Base-by-base conservation (phyloP, 345 rosid genomes). In the Aurinia saxatilis region DNA sequence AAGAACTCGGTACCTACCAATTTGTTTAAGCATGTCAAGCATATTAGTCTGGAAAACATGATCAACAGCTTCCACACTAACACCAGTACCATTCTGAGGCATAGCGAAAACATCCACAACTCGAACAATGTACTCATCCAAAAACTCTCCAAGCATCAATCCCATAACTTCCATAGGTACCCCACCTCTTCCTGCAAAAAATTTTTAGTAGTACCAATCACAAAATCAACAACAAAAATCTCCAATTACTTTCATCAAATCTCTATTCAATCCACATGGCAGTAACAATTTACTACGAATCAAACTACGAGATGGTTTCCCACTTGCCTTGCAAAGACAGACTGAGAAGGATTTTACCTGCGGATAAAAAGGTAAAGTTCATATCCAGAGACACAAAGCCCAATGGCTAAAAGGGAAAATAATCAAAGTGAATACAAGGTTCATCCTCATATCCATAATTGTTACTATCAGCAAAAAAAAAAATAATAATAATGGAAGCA, bases 91-190 rank as follows among this genome's bases (percentile, higher is more conserved):
- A 50, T 97, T 95, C 71, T 95, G 99, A 4, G 99, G 99, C 99
- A 95, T 95, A 0, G 99, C 99, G 66, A 90, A 95, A 7, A 95
- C 99, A 80, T 95, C 97, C 7, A 95, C 97, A 27, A 95, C 99
- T 2, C 96, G 83, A 10, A 90, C 97, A 0, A 97, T 95, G 78
- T 95, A 90, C 73, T 95, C 97, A 19, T 90, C 99, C 63, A 95
- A 97, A 45, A 95, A 95, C 70, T 95, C 99, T 47, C 99, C 99
- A 21, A 90, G 82, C 99, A 95, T 95, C 92, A 95, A 56, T 17
- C 99, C 99, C 99, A 95, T 95, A 1, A 95, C 99, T 59, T 95
- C 97, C 99, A 95, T 95, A 42, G 99, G 99, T 30, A 95, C 99
- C 53, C 99, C 97, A 81, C 96, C 99, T 75, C 99, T 88, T 45